phyloP scores from a whole-genome alignment of 2,329 filamentous ascomycete species.

The Cyphellophora attinorum region DNA sequence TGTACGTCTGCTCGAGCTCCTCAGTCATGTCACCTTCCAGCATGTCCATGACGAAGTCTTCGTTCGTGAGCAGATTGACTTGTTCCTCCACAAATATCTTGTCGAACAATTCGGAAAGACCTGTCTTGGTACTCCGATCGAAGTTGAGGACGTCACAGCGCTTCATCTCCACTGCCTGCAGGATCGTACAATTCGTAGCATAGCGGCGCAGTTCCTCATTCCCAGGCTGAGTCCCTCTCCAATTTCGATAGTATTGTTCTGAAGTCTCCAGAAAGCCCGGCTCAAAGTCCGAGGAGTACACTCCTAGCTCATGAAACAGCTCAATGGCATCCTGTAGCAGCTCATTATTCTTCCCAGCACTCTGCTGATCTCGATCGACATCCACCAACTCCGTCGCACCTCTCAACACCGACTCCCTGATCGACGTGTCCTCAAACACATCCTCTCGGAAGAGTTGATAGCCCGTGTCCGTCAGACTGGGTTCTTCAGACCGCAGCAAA shows the following conservation, averaged over 20 bases:
- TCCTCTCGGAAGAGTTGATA: constrained; percentile 62
- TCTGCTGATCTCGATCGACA: constrained; percentile 60
- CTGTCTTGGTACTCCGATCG: constrained; percentile 71
- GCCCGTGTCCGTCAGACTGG: constrained; percentile 72
- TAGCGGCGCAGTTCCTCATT: constrained; percentile 62
- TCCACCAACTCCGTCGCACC: constrained; percentile 71
- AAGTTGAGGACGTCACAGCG: constrained; percentile 75
- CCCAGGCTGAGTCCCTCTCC: constrained; percentile 57
- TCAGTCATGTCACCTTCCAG: constrained; percentile 60
- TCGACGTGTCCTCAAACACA: constrained; percentile 43
- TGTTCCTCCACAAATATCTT: constrained; percentile 60
- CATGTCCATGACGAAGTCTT: constrained; percentile 60
- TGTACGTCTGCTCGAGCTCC: constrained; percentile 68
- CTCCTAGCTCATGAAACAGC: constrained; percentile 75
- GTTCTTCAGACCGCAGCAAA: constrained; percentile 60
- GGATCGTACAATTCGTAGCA: constrained; percentile 56
- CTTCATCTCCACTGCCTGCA: constrained; percentile 63
- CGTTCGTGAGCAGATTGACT: constrained; percentile 55
- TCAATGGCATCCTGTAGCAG: constrained; percentile 67
- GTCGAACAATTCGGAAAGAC: constrained; percentile 65
- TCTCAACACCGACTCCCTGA: constrained; percentile 47
- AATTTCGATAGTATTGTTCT: constrained; percentile 56
- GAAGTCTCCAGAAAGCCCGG: constrained; percentile 61
- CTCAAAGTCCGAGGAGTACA: constrained; percentile 75
- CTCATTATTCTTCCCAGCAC: constrained; percentile 42